A percentile compares a stretch with the other conserved stretches of the same genome.
These are phyloP conservation scores for Mycena sp. DNA, from an alignment of 1,284 basidiomycete species.

Conservation along the genomic window DNA sequence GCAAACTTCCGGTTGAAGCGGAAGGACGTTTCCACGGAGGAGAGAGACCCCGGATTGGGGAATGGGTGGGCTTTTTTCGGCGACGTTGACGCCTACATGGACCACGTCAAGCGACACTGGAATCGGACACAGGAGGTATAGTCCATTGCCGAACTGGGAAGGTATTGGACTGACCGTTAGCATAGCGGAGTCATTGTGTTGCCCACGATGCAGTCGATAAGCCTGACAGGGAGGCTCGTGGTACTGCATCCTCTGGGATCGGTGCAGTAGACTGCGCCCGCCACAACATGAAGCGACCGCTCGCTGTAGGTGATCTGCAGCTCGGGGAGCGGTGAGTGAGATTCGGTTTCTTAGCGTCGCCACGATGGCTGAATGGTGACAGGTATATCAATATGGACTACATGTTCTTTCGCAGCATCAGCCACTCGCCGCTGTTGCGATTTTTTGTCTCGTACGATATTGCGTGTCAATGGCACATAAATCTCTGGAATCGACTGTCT, in stretches of 20 bases:
- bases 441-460: conserved; percentile 49
- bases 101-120: conserved; percentile 36
- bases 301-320: conserved; percentile 43
- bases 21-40: conserved; percentile 40
- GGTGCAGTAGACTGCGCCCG: conserved; percentile 42
- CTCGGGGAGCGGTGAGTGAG: conserved; percentile 39
- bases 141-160: neutral
- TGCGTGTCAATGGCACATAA: conserved; percentile 35
- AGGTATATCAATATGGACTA: conserved; percentile 50
- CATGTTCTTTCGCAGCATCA: conserved; percentile 42
- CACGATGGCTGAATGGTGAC: neutral
- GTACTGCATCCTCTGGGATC: conserved; percentile 40
- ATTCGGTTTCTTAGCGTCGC: too few relatives aligned
- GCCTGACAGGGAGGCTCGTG: neutral
- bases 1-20: conserved; percentile 46
- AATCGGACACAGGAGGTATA: conserved; percentile 9
- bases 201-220: conserved; percentile 30
- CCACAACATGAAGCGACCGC: conserved; percentile 44
- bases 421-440: conserved; percentile 3
- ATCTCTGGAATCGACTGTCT: conserved; percentile 33
- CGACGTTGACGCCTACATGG: conserved; percentile 39
- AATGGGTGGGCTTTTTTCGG: conserved; percentile 44
- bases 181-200: conserved; percentile 41
- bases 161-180: neutral
- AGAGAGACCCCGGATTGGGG: conserved; percentile 39